Percentiles rank a stretch among this genome's conserved stretches.
Conservation (phyloP, 2,329 filamentous ascomycete species). For the Grosmannia clavigera region DNA sequence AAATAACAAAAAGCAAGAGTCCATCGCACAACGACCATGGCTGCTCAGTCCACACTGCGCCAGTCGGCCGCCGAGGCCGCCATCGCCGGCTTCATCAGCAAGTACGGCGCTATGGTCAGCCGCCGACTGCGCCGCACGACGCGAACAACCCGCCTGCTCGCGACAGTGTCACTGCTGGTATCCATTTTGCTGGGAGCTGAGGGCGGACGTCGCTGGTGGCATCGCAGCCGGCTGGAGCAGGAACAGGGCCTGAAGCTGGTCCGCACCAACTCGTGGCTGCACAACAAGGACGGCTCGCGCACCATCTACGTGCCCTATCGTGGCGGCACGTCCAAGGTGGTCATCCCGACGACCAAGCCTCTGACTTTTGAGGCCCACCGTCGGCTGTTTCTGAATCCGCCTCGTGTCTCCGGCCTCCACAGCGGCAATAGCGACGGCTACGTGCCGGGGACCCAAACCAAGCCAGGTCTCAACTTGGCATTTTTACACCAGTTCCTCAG, state of each 20-base stretch:
- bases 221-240: slow-evolving; percentile 58
- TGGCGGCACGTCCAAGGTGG: slow-evolving; percentile 76
- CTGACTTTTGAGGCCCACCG: slow-evolving; percentile 95
- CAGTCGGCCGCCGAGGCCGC: slow-evolving; percentile 53
- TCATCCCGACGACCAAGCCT: slow-evolving; percentile 78
- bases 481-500: slow-evolving; percentile 96
- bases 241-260: slow-evolving; percentile 74
- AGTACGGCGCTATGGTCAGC: slow-evolving; percentile 41
- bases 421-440: slow-evolving; percentile 59
- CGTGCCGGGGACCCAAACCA: slow-evolving; percentile 80
- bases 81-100: slow-evolving; percentile 49
- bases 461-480: slow-evolving; percentile 86
- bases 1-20: neutral
- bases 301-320: slow-evolving; percentile 94
- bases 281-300: slow-evolving; percentile 86
- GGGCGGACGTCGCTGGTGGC: slow-evolving; percentile 70
- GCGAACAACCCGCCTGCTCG: slow-evolving; percentile 58
- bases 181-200: slow-evolving; percentile 71
- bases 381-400: slow-evolving; percentile 82
- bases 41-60: slow-evolving; percentile 74
- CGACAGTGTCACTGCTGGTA: slow-evolving; percentile 61
- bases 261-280: slow-evolving; percentile 81
- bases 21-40: slow-evolving; percentile 44
- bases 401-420: slow-evolving; percentile 64
- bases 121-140: slow-evolving; percentile 51